Evolutionary conservation across 2,329 filamentous ascomycete genomes (phyloP).

Genomic region (Fusarium luffae): DNA sequence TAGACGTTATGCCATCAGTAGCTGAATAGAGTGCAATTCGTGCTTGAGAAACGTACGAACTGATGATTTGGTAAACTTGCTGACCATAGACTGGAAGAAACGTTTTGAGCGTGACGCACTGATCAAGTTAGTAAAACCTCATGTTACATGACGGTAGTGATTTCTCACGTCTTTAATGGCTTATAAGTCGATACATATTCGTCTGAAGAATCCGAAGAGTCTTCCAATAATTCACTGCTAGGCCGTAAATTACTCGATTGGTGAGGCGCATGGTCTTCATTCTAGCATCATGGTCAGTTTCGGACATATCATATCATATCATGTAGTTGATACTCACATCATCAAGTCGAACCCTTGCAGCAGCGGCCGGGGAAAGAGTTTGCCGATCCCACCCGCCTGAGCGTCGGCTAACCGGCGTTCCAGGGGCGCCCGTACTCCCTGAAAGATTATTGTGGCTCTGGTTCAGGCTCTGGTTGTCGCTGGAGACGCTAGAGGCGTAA

Average conservation of each 20-base stretch:
- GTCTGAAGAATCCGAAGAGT: slow-evolving; percentile 40
- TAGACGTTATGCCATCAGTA: slow-evolving; percentile 15
- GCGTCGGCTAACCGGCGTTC: slow-evolving; percentile 36
- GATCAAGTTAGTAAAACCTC: slow-evolving; percentile 17
- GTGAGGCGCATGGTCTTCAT: slow-evolving; percentile 18
- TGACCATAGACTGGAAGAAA: slow-evolving; percentile 39
- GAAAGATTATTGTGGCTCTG: neutral
- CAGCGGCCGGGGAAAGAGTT: slow-evolving; percentile 35
- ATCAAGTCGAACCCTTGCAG: slow-evolving; percentile 28
- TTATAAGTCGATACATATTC: slow-evolving; percentile 30
- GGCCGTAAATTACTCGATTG: slow-evolving; percentile 17
- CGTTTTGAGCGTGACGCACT: slow-evolving; percentile 36
- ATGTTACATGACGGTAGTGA: neutral
- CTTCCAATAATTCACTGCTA: slow-evolving; percentile 18
- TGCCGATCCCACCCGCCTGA: slow-evolving; percentile 43
- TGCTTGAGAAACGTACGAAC: slow-evolving; percentile 28
- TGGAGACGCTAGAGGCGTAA: slow-evolving; percentile 6
- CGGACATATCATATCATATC: neutral
- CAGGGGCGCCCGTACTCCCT: slow-evolving; percentile 25
- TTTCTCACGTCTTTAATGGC: slow-evolving; percentile 34
- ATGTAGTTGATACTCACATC: slow-evolving; percentile 21
- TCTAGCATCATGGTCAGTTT: slow-evolving; percentile 1
- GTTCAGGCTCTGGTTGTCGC: neutral
- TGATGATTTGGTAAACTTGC: slow-evolving; percentile 37
- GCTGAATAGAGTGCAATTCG: neutral